A percentile compares a stretch with the other conserved stretches of the same genome.
These are phyloP conservation scores for Vickermania ingenoplastis DNA, from an alignment of 208 protist genomes.

Conservation along the genomic window DNA sequence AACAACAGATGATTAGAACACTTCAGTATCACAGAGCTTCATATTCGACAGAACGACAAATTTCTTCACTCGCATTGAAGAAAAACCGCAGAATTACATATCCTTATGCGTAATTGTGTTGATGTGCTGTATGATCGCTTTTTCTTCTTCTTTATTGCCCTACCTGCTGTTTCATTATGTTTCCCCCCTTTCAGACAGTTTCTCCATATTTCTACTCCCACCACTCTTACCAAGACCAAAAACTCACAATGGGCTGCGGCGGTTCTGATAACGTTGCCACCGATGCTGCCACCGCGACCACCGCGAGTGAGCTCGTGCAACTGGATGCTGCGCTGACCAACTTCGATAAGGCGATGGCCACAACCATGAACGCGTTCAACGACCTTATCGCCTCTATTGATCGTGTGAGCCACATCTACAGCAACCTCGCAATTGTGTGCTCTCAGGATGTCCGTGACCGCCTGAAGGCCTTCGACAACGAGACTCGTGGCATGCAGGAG, in stretches of 20 bases:
- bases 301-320: conserved; percentile 34
- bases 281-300: background rate
- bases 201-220: no score
- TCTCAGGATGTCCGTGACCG: conserved; percentile 11
- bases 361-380: conserved; percentile 52
- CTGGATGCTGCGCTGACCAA: conserved; percentile 34
- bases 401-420: conserved; percentile 28
- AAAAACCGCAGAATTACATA: background rate
- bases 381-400: conserved; percentile 43
- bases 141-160: background rate
- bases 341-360: conserved; percentile 28
- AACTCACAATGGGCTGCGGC: background rate
- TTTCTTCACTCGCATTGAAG: background rate
- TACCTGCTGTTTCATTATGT: background rate
- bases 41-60: no score
- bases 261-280: background rate
- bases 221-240: no score
- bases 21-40: no score
- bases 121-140: background rate
- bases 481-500: conserved; percentile 54
- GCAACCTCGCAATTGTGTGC: conserved; percentile 29
- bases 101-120: background rate
- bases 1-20: no score
- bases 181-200: background rate
- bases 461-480: conserved; percentile 28